These are phyloP conservation scores for Lathyrus aphaca DNA, from an alignment of 306 rosid genomes.

Conservation along the genomic window DNA sequence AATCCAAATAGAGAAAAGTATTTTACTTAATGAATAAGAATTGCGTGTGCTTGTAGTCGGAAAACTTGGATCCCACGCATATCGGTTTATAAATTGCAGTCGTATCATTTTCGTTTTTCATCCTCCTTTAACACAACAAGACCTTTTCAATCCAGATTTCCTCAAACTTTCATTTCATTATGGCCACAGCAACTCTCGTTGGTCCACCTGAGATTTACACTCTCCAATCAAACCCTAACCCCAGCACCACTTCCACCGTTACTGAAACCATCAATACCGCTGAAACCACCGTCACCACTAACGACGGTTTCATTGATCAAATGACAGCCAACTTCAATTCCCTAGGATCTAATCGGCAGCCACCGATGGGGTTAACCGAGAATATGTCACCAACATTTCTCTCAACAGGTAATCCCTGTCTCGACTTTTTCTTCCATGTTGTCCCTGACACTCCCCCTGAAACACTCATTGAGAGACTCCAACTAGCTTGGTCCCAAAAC, in stretches of 20 bases:
- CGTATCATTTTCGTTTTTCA: too few species aligned
- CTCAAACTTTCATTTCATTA: not conserved
- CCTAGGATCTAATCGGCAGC: not conserved
- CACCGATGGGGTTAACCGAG: conserved; percentile 44
- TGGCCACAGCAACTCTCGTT: not conserved
- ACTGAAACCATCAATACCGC: not conserved
- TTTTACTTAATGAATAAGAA: too few species aligned
- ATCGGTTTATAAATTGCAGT: too few species aligned
- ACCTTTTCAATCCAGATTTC: not conserved
- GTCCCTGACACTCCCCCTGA: conserved; percentile 54
- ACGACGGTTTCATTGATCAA: conserved; percentile 47
- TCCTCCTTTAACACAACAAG: too few species aligned
- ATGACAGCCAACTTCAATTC: conserved; percentile 50
- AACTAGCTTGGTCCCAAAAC: conserved; percentile 51
- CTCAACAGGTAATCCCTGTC: conserved; percentile 66
- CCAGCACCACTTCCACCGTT: not conserved
- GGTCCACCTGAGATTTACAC: conserved; percentile 13
- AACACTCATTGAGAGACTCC: conserved; percentile 31
- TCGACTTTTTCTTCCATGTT: conserved; percentile 69
- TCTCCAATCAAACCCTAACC: not conserved
- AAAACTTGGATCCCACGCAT: too few species aligned
- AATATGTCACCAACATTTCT: conserved; percentile 51
- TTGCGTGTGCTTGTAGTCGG: too few species aligned
- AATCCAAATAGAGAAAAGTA: too few species aligned
- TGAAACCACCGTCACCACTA: not conserved